Evolutionary conservation across 2,329 filamentous ascomycete species (phyloP).

Genomic region (Diplodia intermedia): DNA sequence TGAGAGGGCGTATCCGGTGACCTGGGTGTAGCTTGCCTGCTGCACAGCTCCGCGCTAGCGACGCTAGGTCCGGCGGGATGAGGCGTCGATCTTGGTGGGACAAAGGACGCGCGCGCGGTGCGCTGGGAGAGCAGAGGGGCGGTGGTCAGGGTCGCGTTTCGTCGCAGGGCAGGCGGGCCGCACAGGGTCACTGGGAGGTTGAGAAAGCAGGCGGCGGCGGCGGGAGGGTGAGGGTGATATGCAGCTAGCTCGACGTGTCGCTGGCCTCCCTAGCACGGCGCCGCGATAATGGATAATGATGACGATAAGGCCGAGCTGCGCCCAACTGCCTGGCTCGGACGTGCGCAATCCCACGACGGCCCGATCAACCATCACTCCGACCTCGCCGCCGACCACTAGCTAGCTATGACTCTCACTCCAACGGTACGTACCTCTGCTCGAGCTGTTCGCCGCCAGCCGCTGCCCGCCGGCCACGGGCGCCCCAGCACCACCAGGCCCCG

Average conservation of each 20-base stretch:
- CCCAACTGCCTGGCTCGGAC: slow-evolving; percentile 1
- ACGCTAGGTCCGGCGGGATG: slow-evolving; percentile 19
- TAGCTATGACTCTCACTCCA: slow-evolving; percentile 1
- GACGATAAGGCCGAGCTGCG: slow-evolving; percentile 30
- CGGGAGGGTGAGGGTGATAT: slow-evolving; percentile 17
- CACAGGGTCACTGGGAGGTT: not conserved
- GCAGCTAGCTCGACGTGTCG: slow-evolving; percentile 24
- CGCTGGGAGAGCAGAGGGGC: not conserved
- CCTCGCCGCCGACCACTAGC: slow-evolving; percentile 1
- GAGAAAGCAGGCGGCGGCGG: slow-evolving; percentile 10
- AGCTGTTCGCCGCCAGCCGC: not conserved
- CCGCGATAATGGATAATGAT: slow-evolving; percentile 27
- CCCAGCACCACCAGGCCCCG: slow-evolving; percentile 2
- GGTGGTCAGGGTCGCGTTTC: slow-evolving; percentile 4
- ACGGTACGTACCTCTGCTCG: slow-evolving; percentile 7
- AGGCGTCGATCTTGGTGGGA: slow-evolving; percentile 14
- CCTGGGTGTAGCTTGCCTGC: slow-evolving; percentile 18
- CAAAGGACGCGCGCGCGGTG: slow-evolving; percentile 10
- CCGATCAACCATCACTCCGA: slow-evolving; percentile 22
- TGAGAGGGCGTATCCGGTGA: slow-evolving; percentile 28
- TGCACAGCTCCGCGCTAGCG: slow-evolving; percentile 22
- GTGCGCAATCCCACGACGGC: slow-evolving; percentile 20
- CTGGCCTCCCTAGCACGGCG: slow-evolving; percentile 22
- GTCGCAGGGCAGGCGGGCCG: not conserved
- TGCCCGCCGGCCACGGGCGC: not conserved